Evolutionary conservation across 73 alveolate genomes (phyloP).

Genomic region (Stentor roeselii): DNA sequence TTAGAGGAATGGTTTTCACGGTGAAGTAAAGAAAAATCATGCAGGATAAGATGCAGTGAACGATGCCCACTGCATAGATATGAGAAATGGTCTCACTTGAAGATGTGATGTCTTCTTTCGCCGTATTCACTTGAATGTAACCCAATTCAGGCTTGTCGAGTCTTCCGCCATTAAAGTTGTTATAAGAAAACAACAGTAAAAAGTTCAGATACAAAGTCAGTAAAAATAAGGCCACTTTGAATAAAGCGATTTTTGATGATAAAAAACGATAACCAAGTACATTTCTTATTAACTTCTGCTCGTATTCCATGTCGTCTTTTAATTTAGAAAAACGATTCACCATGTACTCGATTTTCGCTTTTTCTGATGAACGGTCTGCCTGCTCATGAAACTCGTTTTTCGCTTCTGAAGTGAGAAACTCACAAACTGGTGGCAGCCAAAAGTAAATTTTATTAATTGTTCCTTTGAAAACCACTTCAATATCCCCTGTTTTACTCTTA

Average conservation of each 20-base stretch:
- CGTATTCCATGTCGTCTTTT: constrained; percentile 49
- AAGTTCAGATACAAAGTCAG: constrained; percentile 40
- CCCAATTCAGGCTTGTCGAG: neutral
- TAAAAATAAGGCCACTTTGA: constrained; percentile 46
- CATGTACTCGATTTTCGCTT: constrained; percentile 43
- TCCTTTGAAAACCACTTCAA: constrained; percentile 21
- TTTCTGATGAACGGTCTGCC: constrained; percentile 48
- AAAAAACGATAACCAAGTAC: constrained; percentile 42
- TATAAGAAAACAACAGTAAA: constrained; percentile 40
- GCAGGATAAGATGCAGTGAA: constrained; percentile 39
- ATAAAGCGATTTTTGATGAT: constrained; percentile 40
- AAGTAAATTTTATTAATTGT: neutral
- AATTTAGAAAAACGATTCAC: constrained; percentile 33
- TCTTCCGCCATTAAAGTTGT: constrained; percentile 13
- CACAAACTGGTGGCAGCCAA: constrained; percentile 1
- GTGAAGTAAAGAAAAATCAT: constrained; percentile 43
- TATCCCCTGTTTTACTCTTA: neutral
- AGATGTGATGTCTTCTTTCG: neutral
- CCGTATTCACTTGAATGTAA: constrained; percentile 32
- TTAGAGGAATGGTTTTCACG: constrained; percentile 46
- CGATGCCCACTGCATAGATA: constrained; percentile 33
- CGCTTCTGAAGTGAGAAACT: neutral
- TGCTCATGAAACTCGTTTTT: constrained; percentile 42
- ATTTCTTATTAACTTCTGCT: constrained; percentile 31
- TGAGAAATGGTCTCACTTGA: constrained; percentile 30